Base-by-base conservation (phyloP, 768 basidiomycete genomes). In the Amanita thiersii region DNA sequence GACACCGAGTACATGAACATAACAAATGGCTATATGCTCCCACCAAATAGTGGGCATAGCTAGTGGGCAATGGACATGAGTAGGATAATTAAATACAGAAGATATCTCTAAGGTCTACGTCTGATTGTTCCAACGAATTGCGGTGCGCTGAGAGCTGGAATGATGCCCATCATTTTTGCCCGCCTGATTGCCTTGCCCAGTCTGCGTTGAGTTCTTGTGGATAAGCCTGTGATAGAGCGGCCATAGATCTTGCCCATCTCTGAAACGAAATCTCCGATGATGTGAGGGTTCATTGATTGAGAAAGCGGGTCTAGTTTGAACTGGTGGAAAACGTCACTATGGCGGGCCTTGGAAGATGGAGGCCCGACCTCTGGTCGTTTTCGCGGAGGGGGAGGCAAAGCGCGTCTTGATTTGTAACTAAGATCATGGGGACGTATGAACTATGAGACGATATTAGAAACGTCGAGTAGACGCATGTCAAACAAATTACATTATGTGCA, bases 101-200 rank as follows among this genome's bases (percentile, higher is more conserved):
- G n/a, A n/a, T n/a, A n/a, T n/a, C n/a, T n/a, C n/a, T n/a, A n/a
- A n/a, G n/a, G n/a, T n/a, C n/a, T n/a, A n/a, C n/a, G n/a, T 30
- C 9, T 39, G 36, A 15, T 24, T 15, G 32, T 37, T 37, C 40
- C 29, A 2, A 26, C 11, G 18, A 40, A 19, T 17, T 34, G 37
- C 4, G 54, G 55, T 51, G 50, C 64, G 54, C 69, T 70, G 50
- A 70, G 65, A 12, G 66, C 50, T 6, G 89, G 85, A 40, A 94
- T 75, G 43, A 89, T 56, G 29, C 93, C 93, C 86, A 94, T 92
- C 72, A 82, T 81, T 63, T 84, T 87, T 45, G 93, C 86, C 45
- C 93, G 68, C 33, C 86, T 79, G 44, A 96, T 82, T 32, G 91
- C 86, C 61, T 90, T 90, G 45, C 77, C 85, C 3, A 96, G 51